These are phyloP conservation scores for Logfia minima DNA, from an alignment of 129 eudicot genomes.

Conservation along the genomic window DNA sequence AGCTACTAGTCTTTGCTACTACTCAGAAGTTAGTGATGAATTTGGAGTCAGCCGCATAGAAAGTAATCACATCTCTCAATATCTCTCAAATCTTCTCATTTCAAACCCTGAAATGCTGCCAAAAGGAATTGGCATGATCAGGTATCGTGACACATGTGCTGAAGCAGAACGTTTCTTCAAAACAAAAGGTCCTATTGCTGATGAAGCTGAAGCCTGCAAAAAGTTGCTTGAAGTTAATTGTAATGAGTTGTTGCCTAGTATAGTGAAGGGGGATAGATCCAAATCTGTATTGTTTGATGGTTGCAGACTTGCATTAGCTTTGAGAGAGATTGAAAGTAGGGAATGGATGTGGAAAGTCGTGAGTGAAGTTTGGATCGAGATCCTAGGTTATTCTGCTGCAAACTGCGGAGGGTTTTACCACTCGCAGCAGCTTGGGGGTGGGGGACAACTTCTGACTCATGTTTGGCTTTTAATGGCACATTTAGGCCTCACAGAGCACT, in stretches of 20 bases:
- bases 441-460: neutral
- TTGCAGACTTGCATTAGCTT: slow-evolving; percentile 26
- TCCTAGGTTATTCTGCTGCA: neutral
- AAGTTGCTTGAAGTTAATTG: slow-evolving; percentile 37
- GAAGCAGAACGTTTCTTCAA: slow-evolving; percentile 42
- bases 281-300: slow-evolving; percentile 50
- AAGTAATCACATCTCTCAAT: slow-evolving; percentile 43
- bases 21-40: slow-evolving; percentile 21
- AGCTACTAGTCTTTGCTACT: slow-evolving; percentile 54
- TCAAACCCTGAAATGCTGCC: slow-evolving; percentile 48
- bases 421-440: neutral
- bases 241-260: slow-evolving; percentile 31
- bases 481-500: neutral
- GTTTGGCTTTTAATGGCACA: neutral
- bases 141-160: slow-evolving; percentile 44
- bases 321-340: slow-evolving; percentile 16
- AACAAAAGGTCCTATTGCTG: neutral
- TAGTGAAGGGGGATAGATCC: slow-evolving; percentile 46
- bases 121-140: slow-evolving; percentile 44
- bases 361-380: slow-evolving; percentile 10
- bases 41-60: neutral
- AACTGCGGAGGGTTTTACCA: neutral
- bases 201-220: slow-evolving; percentile 27
- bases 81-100: slow-evolving; percentile 37
- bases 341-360: slow-evolving; percentile 32